Evolutionary conservation across 441 rosid species (phyloP).

Genomic region (Aleurites moluccanus): DNA sequence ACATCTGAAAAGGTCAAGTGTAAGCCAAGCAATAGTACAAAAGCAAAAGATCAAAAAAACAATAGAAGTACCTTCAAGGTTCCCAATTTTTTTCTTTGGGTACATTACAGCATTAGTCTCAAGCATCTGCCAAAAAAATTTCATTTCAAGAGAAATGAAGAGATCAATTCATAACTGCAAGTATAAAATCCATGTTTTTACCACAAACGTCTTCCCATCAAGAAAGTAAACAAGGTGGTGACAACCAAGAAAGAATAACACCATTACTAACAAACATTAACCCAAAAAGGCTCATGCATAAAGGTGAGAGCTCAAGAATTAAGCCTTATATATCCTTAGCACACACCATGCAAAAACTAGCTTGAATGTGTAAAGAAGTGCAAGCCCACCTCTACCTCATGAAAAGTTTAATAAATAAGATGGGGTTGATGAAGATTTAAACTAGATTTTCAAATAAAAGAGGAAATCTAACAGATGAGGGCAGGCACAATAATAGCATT

Average conservation of each 20-base stretch:
- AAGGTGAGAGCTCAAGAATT: not conserved
- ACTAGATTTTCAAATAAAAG: too few relatives aligned
- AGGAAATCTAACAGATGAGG: too few relatives aligned
- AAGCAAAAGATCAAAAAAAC: not conserved
- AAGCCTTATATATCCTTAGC: not conserved
- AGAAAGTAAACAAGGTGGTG: not conserved
- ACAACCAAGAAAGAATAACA: not conserved
- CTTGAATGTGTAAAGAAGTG: too few relatives aligned
- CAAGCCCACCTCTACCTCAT: too few relatives aligned
- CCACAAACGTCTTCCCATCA: not conserved
- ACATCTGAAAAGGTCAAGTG: not conserved
- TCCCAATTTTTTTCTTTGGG: conserved; percentile 60
- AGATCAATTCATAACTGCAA: conserved; percentile 12
- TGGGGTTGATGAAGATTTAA: too few relatives aligned
- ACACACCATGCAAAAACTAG: not conserved
- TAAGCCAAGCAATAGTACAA: not conserved
- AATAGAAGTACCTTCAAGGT: conserved; percentile 50
- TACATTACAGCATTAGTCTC: conserved; percentile 45
- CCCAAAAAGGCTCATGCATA: not conserved
- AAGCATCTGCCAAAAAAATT: conserved; percentile 46
- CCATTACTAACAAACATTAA: not conserved
- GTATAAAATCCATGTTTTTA: not conserved
- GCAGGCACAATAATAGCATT: too few relatives aligned
- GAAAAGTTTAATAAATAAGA: not conserved
- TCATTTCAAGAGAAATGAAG: conserved; percentile 5